These are phyloP conservation scores for Monilinia laxa DNA, from an alignment of 2,329 filamentous ascomycete genomes.

Conservation along the genomic window DNA sequence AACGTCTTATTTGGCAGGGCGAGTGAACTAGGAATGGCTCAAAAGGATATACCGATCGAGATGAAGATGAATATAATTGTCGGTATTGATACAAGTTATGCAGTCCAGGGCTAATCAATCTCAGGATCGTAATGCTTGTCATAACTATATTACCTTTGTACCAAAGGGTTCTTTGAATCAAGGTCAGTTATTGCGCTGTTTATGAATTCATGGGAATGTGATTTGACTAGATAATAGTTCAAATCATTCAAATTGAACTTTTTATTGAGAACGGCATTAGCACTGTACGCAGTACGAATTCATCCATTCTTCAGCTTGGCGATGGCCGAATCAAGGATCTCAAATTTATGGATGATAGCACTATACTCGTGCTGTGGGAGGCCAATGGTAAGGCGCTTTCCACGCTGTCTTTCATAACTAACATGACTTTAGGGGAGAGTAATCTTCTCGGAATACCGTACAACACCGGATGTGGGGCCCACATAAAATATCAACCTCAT, in stretches of 20 bases:
- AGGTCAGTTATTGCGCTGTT: slow-evolving; percentile 28
- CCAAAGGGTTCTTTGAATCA: slow-evolving; percentile 30
- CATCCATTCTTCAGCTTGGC: slow-evolving; percentile 34
- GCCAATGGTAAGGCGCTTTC: slow-evolving; percentile 29
- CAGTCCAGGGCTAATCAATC: slow-evolving; percentile 5
- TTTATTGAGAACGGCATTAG: slow-evolving; percentile 39
- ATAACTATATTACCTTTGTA: slow-evolving; percentile 33
- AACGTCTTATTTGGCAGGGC: slow-evolving; percentile 66
- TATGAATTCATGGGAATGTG: too few species aligned
- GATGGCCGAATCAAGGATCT: slow-evolving; percentile 38
- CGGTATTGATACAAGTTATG: slow-evolving; percentile 12
- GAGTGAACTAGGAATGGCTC: slow-evolving; percentile 28
- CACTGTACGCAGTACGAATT: slow-evolving; percentile 28
- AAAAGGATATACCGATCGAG: slow-evolving; percentile 31
- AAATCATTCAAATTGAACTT: slow-evolving; percentile 35
- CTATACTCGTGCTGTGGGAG: slow-evolving; percentile 38
- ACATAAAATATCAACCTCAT: slow-evolving; percentile 26
- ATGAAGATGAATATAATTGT: slow-evolving; percentile 36
- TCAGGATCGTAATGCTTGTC: slow-evolving; percentile 29
- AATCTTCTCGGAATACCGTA: slow-evolving; percentile 36
- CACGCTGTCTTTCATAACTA: not conserved
- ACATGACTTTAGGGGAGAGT: slow-evolving; percentile 15
- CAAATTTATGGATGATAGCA: slow-evolving; percentile 36
- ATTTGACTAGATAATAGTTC: slow-evolving; percentile 30
- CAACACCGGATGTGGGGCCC: slow-evolving; percentile 1